Base-by-base conservation (phyloP, 768 basidiomycete genomes). In the Tylopilus felleus region DNA sequence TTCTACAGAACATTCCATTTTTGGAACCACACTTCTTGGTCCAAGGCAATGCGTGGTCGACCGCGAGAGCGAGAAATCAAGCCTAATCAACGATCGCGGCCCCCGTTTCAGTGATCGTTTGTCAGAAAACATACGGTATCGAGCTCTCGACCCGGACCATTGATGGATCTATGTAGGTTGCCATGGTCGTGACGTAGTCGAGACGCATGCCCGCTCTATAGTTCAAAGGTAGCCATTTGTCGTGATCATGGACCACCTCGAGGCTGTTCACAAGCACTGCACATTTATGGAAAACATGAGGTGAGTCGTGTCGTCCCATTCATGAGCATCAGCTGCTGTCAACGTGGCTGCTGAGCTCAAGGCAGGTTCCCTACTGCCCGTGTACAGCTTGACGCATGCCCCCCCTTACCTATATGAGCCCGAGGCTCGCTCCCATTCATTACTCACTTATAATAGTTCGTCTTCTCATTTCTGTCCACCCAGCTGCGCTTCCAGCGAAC, bases 221-320 rank as follows among this genome's bases (percentile, higher is more conserved):
- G 43, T 60, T 51, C 56, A 46, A 58, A 56, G 65, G 61, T 65
- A 61, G 59, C 42, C 59, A 59, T 65, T 69, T 65, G 63, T 71
- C 69, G 65, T 57, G 67, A 71, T 72, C 61, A 51, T 61, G 60
- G 62, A 64, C 61, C 61, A 67, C 66, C 60, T 64, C 36, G 69
- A 65, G 70, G 65, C 63, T 65, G 57, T 69, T 65, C 63, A 43
- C 60, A 61, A 59, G 63, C 63, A 71, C 56, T 35, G 59, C 65
- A 60, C 58, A 56, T 58, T 60, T 63, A 72, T 64, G 67, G 69
- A 65, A 71, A 71, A 69, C 69, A 71, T 72, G 69, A 71, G 69
- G 69, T 71, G 63, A 49, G 69, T 64, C 67, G 66, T 70, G 67
- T 44, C 60, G 58, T 58, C 68, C 52, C 57, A 44, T 69, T 63